Percentiles rank a stretch among this genome's conserved stretches.
Evolutionary conservation across 805 yeast species (phyloP).

Genomic region (Lipomyces japonicus): DNA sequence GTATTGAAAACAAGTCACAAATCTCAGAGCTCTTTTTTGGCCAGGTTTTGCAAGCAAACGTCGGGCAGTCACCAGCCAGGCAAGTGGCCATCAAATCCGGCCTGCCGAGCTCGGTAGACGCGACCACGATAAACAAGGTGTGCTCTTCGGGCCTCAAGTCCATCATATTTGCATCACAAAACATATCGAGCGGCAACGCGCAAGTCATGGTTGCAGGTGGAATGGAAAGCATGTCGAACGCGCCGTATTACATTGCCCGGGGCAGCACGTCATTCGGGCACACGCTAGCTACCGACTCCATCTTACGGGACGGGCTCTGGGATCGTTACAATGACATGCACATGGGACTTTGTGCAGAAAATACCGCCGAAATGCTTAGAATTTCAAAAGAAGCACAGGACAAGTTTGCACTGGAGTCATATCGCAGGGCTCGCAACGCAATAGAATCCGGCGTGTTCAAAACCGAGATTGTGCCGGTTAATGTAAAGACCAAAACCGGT

Average conservation of each 20-base stretch:
- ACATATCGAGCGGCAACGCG: constrained; percentile 81
- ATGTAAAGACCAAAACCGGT: constrained; percentile 66
- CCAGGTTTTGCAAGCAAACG: constrained; percentile 85
- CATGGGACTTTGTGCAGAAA: constrained; percentile 95
- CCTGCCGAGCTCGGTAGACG: constrained; percentile 70
- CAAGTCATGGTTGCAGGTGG: constrained; percentile 96
- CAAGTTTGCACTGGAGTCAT: constrained; percentile 72
- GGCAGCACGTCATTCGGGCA: constrained; percentile 47
- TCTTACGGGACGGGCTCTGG: constrained; percentile 74
- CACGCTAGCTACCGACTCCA: constrained; percentile 53
- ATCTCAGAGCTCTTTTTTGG: constrained; percentile 93
- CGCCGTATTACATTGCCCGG: constrained; percentile 66
- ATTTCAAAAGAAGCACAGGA: constrained; percentile 83
- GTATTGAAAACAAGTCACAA: constrained; percentile 45
- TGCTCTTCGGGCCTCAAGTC: constrained; percentile 97
- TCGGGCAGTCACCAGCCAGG: constrained; percentile 97
- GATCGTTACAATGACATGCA: constrained; percentile 77
- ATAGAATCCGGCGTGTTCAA: constrained; percentile 69
- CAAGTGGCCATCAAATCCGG: constrained; percentile 94
- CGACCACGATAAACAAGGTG: constrained; percentile 91
- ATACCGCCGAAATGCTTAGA: constrained; percentile 75
- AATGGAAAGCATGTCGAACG: constrained; percentile 94
- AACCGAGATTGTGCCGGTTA: constrained; percentile 75
- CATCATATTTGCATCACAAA: constrained; percentile 83
- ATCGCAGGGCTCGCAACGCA: constrained; percentile 74